Evolutionary conservation across 257 asterid species (phyloP).

Genomic region (Phtheirospermum japonicum): DNA sequence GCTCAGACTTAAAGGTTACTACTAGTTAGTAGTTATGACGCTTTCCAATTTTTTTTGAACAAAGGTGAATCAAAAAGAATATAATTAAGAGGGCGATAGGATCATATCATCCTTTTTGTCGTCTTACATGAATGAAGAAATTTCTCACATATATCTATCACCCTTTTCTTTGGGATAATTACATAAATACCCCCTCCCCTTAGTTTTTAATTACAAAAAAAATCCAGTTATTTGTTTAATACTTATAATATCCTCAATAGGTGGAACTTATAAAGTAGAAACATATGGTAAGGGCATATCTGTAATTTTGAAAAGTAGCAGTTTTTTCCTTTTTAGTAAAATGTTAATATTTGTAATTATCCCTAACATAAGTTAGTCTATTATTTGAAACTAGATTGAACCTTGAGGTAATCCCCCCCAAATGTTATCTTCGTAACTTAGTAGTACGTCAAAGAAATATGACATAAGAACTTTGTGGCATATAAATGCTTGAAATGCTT

Average conservation of each 20-base stretch:
- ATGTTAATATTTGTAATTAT: neutral
- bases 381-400: no score
- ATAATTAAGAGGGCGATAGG: conserved; percentile 9
- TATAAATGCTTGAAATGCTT: neutral
- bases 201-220: neutral
- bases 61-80: neutral
- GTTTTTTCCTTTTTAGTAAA: neutral
- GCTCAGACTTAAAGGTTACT: conserved; percentile 61
- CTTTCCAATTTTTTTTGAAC: neutral
- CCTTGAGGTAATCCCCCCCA: neutral
- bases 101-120: no score
- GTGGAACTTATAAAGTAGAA: neutral
- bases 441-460: neutral
- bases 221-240: neutral
- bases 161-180: neutral
- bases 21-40: no score
- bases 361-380: no score
- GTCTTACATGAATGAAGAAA: no score
- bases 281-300: neutral
- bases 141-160: neutral
- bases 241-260: neutral
- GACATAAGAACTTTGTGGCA: neutral
- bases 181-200: neutral
- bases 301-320: neutral
- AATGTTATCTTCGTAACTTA: conserved; percentile 1